These are phyloP conservation scores for Lentinula aciculospora DNA, from an alignment of 768 basidiomycete genomes.

Conservation along the genomic window DNA sequence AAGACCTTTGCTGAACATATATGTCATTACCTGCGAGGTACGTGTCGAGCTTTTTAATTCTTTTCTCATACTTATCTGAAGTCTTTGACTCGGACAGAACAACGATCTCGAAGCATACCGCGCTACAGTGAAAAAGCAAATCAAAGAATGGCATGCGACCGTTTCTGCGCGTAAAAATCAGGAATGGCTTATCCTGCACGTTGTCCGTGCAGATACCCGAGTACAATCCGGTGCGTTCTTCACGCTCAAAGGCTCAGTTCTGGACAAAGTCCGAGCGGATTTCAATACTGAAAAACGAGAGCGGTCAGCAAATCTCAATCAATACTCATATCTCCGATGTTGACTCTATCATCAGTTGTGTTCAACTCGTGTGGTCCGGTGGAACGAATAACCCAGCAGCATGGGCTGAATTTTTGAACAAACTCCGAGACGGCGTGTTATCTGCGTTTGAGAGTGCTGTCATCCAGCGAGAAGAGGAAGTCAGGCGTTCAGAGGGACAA, in stretches of 20 bases:
- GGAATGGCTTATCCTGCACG: conserved; percentile 90
- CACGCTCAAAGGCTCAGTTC: conserved; percentile 76
- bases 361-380: conserved; percentile 73
- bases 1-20: conserved; percentile 82
- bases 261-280: conserved; percentile 89
- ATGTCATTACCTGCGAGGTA: conserved; percentile 87
- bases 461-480: conserved; percentile 80
- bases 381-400: conserved; percentile 68
- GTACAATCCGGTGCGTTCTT: conserved; percentile 62
- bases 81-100: conserved; percentile 33
- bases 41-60: conserved; percentile 6
- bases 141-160: conserved; percentile 84
- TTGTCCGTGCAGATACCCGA: conserved; percentile 69
- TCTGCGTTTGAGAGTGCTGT: conserved; percentile 79
- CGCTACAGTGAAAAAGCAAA: conserved; percentile 70
- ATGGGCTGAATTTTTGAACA: conserved; percentile 86
- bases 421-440: conserved; percentile 87
- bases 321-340: conserved; percentile 9
- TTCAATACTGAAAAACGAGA: conserved; percentile 89
- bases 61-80: not conserved
- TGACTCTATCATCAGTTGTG: conserved; percentile 47
- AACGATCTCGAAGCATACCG: conserved; percentile 73
- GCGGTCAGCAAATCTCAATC: conserved; percentile 39
- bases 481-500: conserved; percentile 84
- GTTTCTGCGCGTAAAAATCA: conserved; percentile 71